Percentiles rank a stretch among this genome's conserved stretches.
Conservation (phyloP, 1,139 yeast genomes). For the Meyerozyma carpophila region DNA sequence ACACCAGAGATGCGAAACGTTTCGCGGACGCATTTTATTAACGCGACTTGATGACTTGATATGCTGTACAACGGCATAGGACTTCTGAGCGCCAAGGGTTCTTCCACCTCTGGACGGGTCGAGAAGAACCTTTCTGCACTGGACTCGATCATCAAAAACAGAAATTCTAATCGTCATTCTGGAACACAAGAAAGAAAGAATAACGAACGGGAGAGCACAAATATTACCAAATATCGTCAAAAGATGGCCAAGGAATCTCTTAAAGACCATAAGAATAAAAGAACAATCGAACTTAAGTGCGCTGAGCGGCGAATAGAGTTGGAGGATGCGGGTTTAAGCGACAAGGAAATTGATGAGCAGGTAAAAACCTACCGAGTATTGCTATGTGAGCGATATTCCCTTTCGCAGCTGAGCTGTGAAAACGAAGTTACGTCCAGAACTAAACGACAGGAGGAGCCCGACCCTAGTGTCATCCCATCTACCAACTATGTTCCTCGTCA, state of each 20-base stretch:
- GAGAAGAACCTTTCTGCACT: slow-evolving; percentile 43
- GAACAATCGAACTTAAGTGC: slow-evolving; percentile 51
- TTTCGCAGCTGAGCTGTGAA: background rate
- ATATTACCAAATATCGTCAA: no score
- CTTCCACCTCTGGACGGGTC: slow-evolving; percentile 69
- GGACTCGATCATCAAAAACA: slow-evolving; percentile 13
- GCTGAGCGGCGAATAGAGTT: slow-evolving; percentile 49
- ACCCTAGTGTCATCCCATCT: no score
- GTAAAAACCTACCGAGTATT: slow-evolving; percentile 9
- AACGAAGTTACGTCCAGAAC: no score
- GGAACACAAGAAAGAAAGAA: slow-evolving; percentile 13
- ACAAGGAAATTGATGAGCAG: slow-evolving; percentile 18
- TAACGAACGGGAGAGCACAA: slow-evolving; percentile 9
- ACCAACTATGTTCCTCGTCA: background rate
- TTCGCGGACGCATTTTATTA: background rate
- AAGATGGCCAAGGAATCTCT: slow-evolving; percentile 23
- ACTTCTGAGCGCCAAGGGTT: slow-evolving; percentile 58
- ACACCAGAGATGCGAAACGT: no score
- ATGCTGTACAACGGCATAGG: slow-evolving; percentile 73
- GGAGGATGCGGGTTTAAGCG: slow-evolving; percentile 43
- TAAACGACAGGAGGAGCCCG: no score
- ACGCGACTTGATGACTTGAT: background rate
- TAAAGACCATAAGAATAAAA: slow-evolving; percentile 38
- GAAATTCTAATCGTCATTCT: slow-evolving; percentile 8
- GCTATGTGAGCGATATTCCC: background rate